Evolutionary conservation across 2,329 filamentous ascomycete species (phyloP).

Genomic region (Nemania serpens): DNA sequence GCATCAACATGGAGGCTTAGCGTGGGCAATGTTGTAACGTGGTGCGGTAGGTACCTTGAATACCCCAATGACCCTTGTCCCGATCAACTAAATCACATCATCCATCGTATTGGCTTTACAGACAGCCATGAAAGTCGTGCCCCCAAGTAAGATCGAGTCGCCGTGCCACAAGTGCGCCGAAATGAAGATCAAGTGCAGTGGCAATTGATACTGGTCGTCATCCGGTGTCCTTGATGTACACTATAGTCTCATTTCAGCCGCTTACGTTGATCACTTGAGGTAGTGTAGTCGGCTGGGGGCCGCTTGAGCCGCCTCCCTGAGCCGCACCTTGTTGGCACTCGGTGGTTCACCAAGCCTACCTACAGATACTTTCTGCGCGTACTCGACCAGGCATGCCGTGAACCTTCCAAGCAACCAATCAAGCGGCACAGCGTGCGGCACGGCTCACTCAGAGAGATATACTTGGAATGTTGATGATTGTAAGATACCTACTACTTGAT

Average conservation of each 20-base stretch:
- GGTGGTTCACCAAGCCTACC: slow-evolving; percentile 13
- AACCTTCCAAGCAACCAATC: slow-evolving; percentile 14
- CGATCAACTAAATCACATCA: slow-evolving; percentile 34
- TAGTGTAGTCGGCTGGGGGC: slow-evolving; percentile 24
- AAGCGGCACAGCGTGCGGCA: slow-evolving; percentile 1
- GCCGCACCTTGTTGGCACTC: slow-evolving; percentile 32
- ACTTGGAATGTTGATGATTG: neutral
- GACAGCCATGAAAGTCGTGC: neutral
- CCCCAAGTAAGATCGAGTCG: neutral
- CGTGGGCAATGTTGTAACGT: slow-evolving; percentile 18
- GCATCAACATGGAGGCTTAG: slow-evolving; percentile 26
- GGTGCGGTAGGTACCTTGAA: slow-evolving; percentile 16
- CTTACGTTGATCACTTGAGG: slow-evolving; percentile 16
- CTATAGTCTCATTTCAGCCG: slow-evolving; percentile 26
- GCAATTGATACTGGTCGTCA: slow-evolving; percentile 1
- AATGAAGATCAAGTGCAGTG: neutral
- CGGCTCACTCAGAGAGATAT: slow-evolving; percentile 2
- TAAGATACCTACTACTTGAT: neutral
- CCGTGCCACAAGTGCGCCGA: slow-evolving; percentile 8
- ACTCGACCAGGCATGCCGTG: neutral
- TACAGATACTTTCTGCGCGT: slow-evolving; percentile 2
- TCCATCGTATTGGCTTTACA: slow-evolving; percentile 19
- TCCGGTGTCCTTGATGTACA: slow-evolving; percentile 18
- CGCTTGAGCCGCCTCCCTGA: slow-evolving; percentile 29
- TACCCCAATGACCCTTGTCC: slow-evolving; percentile 24